A percentile compares a stretch with the other conserved stretches of the same genome.
Conservation (phyloP, 257 asterid genomes). For the Parsonsia alboflavescens region DNA sequence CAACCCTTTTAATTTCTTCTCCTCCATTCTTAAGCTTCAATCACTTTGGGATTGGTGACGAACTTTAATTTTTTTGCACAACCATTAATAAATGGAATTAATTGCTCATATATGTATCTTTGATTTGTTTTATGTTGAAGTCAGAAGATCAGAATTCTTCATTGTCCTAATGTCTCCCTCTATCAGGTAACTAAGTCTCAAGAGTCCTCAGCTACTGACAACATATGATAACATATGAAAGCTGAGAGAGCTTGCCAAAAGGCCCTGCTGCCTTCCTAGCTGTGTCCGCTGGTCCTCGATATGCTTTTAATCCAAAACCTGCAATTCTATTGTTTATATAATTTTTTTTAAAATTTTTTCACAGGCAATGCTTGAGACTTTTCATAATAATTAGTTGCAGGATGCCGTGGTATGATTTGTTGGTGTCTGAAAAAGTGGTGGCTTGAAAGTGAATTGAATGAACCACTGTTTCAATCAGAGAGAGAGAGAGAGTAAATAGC, state of each 20-base stretch:
- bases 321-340: background rate
- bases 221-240: constrained; percentile 5
- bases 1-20: background rate
- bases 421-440: constrained; percentile 36
- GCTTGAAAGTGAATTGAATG: constrained; percentile 33
- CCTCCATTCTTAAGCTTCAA: background rate
- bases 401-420: constrained; percentile 1
- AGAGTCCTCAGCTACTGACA: constrained; percentile 32
- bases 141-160: constrained; percentile 29
- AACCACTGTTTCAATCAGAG: constrained; percentile 20
- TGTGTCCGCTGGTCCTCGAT: constrained; percentile 5
- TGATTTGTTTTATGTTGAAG: constrained; percentile 40
- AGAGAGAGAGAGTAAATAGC: background rate
- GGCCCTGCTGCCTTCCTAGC: background rate
- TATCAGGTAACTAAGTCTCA: constrained; percentile 39
- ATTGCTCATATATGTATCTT: constrained; percentile 22
- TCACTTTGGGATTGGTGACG: constrained; percentile 39
- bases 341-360: too few relatives aligned
- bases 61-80: constrained; percentile 13
- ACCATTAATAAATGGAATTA: constrained; percentile 29
- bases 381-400: constrained; percentile 31
- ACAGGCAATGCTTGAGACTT: constrained; percentile 19
- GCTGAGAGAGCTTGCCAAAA: constrained; percentile 3
- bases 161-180: constrained; percentile 50
- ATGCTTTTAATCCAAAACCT: constrained; percentile 1